Evolutionary conservation across 805 yeast genomes (phyloP), one percentile per base, ranked within the genome.

Genomic region (Pichia californica): DNA sequence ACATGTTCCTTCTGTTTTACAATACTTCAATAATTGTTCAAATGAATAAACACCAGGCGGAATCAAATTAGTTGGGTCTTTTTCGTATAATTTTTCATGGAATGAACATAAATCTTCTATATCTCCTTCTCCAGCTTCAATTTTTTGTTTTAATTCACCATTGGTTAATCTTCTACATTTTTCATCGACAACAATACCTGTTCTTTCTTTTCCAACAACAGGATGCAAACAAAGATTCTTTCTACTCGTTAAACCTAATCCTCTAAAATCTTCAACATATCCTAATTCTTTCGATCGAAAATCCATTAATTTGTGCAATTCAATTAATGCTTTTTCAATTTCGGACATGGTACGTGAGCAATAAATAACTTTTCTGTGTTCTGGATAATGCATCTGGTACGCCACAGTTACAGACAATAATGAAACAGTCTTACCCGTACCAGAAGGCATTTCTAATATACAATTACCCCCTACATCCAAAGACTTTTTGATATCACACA

Each of bases 291-390:
- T 71, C 2, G 88, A 65, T 52, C 99, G 74, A 59, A 75, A 93
- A 43, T 79, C 86, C 98, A 93, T 93, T 55, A 93, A 71, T 44
- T 77, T 79, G 49, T 85, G 81, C 69, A 93, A 71, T 68, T 93
- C 99, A 7, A 91, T 87, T 58, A 93, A 68, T 0, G 99, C 97
- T 66, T 93, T 93, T 66, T 93, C 99, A 61, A 93, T 93, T 67
- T 93, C 99, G 10, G 97, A 87, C 98, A 93, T 93, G 28, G 99
- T 93, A 74, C 99, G 98, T 5, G 99, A 93, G 64, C 99, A 93
- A 65, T 93, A 93, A 7, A 93, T 87, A 52, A 93, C 81, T 70
- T 91, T 93, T 15, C 96, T 68, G 58, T 88, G 96, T 57, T 91
- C 97, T 9, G 96, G 95, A 61, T 91, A 89, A 58, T 64, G 70